These are phyloP conservation scores for Chaetomiaceae sp. DNA, from an alignment of 2,329 filamentous ascomycete species.

Conservation along the genomic window DNA sequence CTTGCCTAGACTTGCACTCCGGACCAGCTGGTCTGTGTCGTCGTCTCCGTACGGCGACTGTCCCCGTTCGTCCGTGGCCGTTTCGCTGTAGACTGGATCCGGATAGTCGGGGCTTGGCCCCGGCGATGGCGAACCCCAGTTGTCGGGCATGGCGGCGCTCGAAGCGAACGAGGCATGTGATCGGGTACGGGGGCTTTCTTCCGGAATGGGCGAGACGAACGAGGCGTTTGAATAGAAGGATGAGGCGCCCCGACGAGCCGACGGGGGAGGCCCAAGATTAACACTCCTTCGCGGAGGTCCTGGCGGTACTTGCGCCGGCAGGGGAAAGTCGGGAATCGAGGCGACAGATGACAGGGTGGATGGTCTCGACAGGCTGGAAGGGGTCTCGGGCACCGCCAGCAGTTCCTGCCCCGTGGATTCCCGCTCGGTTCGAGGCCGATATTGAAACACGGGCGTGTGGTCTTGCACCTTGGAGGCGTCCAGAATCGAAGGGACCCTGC, in stretches of 20 bases:
- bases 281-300: conserved; percentile 41
- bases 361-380: conserved; percentile 44
- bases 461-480: conserved; percentile 52
- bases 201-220: conserved; percentile 68
- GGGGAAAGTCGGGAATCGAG: conserved; percentile 54
- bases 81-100: conserved; percentile 47
- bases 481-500: conserved; percentile 52
- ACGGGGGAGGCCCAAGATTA: conserved; percentile 54
- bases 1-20: conserved; percentile 56
- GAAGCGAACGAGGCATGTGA: conserved; percentile 64
- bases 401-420: conserved; percentile 33
- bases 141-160: conserved; percentile 64
- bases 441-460: conserved; percentile 48
- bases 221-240: conserved; percentile 61
- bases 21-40: conserved; percentile 49
- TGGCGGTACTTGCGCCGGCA: conserved; percentile 33
- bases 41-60: conserved; percentile 39
- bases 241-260: conserved; percentile 52
- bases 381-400: conserved; percentile 41
- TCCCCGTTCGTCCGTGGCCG: conserved; percentile 38
- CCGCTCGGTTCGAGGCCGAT: conserved; percentile 33
- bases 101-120: conserved; percentile 39
- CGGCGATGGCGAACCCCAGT: conserved; percentile 51
- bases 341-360: conserved; percentile 50
- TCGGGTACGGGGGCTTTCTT: conserved; percentile 55